Percentiles rank a stretch among this genome's conserved stretches.
These are phyloP conservation scores for Neolentinus lepideus DNA, from an alignment of 1,284 basidiomycete species.

Conservation along the genomic window DNA sequence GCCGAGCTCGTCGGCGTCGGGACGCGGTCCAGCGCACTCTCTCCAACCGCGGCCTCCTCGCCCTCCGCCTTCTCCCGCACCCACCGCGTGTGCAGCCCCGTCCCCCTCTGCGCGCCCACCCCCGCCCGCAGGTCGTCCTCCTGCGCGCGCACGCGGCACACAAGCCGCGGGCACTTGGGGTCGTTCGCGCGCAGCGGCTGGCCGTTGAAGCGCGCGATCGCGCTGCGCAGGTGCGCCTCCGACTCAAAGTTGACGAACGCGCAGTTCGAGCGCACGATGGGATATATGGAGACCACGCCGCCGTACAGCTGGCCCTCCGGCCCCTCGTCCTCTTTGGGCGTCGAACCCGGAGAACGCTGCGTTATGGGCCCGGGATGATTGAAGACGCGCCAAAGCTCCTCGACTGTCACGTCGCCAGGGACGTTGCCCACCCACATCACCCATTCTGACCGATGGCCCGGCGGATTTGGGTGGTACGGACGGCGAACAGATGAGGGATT, in stretches of 20 bases:
- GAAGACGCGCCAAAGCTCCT: slow-evolving; percentile 89
- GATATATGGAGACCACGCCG: slow-evolving; percentile 84
- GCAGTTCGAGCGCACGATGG: slow-evolving; percentile 89
- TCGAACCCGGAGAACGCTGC: slow-evolving; percentile 1
- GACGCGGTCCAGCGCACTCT: slow-evolving; percentile 22
- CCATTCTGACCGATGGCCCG: slow-evolving; percentile 78
- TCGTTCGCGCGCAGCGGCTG: slow-evolving; percentile 59
- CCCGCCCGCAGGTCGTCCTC: slow-evolving; percentile 88
- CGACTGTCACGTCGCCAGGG: slow-evolving; percentile 76
- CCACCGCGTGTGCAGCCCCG: slow-evolving; percentile 80
- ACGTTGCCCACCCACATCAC: slow-evolving; percentile 97
- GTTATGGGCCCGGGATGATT: slow-evolving; percentile 27
- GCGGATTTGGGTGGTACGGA: slow-evolving; percentile 56
- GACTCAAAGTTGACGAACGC: slow-evolving; percentile 87
- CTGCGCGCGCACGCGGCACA: slow-evolving; percentile 79
- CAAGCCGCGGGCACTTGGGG: slow-evolving; percentile 67
- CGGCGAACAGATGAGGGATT: slow-evolving; percentile 16
- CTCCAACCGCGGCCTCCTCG: slow-evolving; percentile 6
- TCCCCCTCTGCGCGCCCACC: slow-evolving; percentile 86
- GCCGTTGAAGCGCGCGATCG: slow-evolving; percentile 72
- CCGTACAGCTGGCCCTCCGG: slow-evolving; percentile 18
- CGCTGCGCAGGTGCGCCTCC: slow-evolving; percentile 54
- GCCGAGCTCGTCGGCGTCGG: slow-evolving; percentile 12
- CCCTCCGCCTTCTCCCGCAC: slow-evolving; percentile 40
- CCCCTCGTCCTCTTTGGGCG: slow-evolving; percentile 8